These are phyloP conservation scores for Pyrenophora tritici-repentis DNA, from an alignment of 2,329 filamentous ascomycete genomes.

Conservation along the genomic window DNA sequence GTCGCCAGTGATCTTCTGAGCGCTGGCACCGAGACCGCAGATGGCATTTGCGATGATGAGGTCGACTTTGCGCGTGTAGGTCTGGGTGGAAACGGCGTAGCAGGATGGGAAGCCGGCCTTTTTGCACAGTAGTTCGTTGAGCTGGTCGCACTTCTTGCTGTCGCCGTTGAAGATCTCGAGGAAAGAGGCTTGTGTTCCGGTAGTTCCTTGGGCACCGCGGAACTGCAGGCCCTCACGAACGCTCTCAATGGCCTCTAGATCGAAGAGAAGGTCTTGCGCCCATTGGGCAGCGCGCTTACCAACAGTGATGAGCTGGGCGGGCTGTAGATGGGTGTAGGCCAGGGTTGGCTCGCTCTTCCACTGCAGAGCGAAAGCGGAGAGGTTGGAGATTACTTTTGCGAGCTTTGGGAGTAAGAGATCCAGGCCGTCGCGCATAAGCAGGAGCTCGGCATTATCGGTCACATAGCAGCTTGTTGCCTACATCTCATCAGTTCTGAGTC, in stretches of 20 bases:
- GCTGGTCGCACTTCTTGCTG: conserved; percentile 63
- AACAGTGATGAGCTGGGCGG: conserved; percentile 67
- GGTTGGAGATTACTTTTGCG: conserved; percentile 76
- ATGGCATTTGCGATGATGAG: conserved; percentile 80
- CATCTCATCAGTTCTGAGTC: conserved; percentile 66
- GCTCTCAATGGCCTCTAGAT: conserved; percentile 73
- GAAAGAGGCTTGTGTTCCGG: conserved; percentile 66
- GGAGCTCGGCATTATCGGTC: conserved; percentile 48
- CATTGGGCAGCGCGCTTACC: conserved; percentile 73
- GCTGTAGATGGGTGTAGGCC: conserved; percentile 76
- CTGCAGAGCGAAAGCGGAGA: conserved; percentile 72
- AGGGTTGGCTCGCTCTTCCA: conserved; percentile 75
- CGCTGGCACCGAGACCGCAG: conserved; percentile 76
- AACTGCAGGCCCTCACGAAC: conserved; percentile 72
- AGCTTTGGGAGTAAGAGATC: conserved; percentile 78
- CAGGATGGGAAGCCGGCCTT: conserved; percentile 68
- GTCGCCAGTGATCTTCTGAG: conserved; percentile 73
- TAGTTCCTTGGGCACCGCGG: conserved; percentile 64
- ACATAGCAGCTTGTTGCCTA: conserved; percentile 37
- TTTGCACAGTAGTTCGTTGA: conserved; percentile 67
- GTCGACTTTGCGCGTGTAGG: conserved; percentile 82
- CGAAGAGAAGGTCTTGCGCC: conserved; percentile 76
- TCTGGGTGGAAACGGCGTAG: conserved; percentile 72
- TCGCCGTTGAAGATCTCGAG: conserved; percentile 69
- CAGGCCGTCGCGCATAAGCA: conserved; percentile 75